Conservation (phyloP, 306 rosid genomes). For the Malus domestica region ASM211411v1 NC_041803.1:34119001-34119500, state of each 20-base stretch:
- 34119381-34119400: neutral
- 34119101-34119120: neutral
- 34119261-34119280: neutral
- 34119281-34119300: neutral
- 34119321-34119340: neutral
- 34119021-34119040: conserved; percentile 67
- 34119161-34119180: neutral
- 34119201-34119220: neutral
- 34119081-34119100: neutral
- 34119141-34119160: neutral
- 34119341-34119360: neutral
- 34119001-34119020: conserved; percentile 79
- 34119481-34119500: neutral
- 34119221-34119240: neutral
- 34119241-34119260: neutral
- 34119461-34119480: neutral
- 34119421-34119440: neutral
- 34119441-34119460: neutral
- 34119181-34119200: neutral
- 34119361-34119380: neutral
- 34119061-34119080: conserved; percentile 5
- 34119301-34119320: neutral
- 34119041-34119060: conserved; percentile 57
- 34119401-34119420: neutral
- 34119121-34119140: neutral